phyloP scores from a whole-genome alignment of 345 rosid species.

The Lumnitzera littorea region DNA sequence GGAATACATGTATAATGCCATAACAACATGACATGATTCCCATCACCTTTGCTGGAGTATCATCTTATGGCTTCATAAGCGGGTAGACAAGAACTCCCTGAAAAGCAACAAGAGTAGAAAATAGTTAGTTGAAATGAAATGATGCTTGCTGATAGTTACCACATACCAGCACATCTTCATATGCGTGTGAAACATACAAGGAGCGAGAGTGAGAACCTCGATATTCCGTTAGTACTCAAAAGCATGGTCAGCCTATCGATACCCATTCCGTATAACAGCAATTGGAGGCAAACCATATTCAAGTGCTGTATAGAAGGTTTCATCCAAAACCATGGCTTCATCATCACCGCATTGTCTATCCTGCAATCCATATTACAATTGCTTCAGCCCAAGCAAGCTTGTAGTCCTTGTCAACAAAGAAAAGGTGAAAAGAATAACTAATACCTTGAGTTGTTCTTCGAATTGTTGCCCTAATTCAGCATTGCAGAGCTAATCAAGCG shows the following conservation, averaged over 20 bases:
- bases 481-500: conserved; percentile 55
- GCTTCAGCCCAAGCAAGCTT: not conserved
- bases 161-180: not conserved
- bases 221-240: conserved; percentile 84
- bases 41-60: conserved; percentile 61
- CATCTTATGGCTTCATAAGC: conserved; percentile 97
- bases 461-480: conserved; percentile 91
- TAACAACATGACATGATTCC: no score
- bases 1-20: no score
- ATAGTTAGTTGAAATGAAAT: no score
- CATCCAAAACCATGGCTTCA: conserved; percentile 97
- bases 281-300: conserved; percentile 95
- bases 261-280: conserved; percentile 95
- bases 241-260: conserved; percentile 85
- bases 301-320: conserved; percentile 78
- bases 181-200: not conserved
- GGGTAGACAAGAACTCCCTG: conserved; percentile 98
- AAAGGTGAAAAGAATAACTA: not conserved
- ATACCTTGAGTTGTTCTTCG: conserved; percentile 92
- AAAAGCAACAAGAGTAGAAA: not conserved
- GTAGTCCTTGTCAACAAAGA: not conserved
- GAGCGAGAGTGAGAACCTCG: conserved; percentile 41
- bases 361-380: conserved; percentile 17
- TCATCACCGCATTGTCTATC: conserved; percentile 95
- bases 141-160: not conserved